These are phyloP conservation scores for Daldinia decipiens DNA, from an alignment of 495 filamentous ascomycete genomes.

Conservation along the genomic window DNA sequence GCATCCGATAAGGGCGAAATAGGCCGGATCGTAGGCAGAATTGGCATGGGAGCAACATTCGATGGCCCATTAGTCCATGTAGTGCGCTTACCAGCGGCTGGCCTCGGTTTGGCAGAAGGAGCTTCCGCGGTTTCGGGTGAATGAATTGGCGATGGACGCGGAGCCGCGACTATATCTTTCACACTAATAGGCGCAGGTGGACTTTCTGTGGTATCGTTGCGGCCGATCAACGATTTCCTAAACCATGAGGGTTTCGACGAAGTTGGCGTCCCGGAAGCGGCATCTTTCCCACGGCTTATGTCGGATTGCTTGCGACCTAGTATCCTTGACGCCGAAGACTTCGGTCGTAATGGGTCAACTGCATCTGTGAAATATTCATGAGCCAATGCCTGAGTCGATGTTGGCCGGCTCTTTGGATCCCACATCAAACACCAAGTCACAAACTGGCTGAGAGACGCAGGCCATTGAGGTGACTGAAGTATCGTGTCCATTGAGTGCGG, in stretches of 20 bases:
- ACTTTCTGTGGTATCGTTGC: slow-evolving; percentile 60
- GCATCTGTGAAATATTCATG: slow-evolving; percentile 98
- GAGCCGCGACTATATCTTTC: slow-evolving; percentile 49
- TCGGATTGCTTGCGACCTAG: slow-evolving; percentile 90
- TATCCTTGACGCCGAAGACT: slow-evolving; percentile 84
- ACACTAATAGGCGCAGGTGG: slow-evolving; percentile 32
- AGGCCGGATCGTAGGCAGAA: slow-evolving; percentile 93
- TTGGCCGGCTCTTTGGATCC: slow-evolving; percentile 94
- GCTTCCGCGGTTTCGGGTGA: slow-evolving; percentile 63
- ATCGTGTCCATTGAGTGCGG: slow-evolving; percentile 97
- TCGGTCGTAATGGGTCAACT: slow-evolving; percentile 90
- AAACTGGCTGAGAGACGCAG: slow-evolving; percentile 83
- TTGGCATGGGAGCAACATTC: slow-evolving; percentile 95
- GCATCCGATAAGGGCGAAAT: slow-evolving; percentile 93
- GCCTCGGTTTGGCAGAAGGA: slow-evolving; percentile 65
- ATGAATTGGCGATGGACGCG: slow-evolving; percentile 68
- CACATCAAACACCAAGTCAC: slow-evolving; percentile 99
- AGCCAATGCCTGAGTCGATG: slow-evolving; percentile 89
- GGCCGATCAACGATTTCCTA: slow-evolving; percentile 85
- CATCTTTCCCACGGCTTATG: slow-evolving; percentile 73
- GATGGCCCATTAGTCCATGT: slow-evolving; percentile 86
- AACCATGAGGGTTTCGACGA: slow-evolving; percentile 95
- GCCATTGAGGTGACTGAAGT: slow-evolving; percentile 90
- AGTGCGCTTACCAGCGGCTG: slow-evolving; percentile 74
- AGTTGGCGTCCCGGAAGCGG: slow-evolving; percentile 70